Percentiles rank a stretch among this genome's conserved stretches.
phyloP scores from a whole-genome alignment of 768 basidiomycete species.

The Mycena metata region DNA sequence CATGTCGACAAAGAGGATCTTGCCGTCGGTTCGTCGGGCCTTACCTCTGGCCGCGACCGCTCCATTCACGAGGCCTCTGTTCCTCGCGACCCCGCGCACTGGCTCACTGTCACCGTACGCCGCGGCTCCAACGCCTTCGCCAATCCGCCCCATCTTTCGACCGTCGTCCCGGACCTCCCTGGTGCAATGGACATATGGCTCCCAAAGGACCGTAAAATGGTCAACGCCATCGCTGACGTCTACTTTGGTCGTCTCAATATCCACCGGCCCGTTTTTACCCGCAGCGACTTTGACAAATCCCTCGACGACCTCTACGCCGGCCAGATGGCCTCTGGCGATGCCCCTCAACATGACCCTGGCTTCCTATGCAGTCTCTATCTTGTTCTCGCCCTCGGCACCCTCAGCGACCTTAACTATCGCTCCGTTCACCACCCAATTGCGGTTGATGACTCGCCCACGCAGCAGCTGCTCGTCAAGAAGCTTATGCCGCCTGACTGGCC shows the following conservation, averaged over 20 bases:
- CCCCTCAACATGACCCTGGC: slow-evolving; percentile 77
- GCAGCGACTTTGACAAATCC: slow-evolving; percentile 74
- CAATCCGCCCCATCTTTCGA: slow-evolving; percentile 35
- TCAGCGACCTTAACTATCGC: slow-evolving; percentile 85
- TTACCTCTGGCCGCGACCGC: slow-evolving; percentile 78
- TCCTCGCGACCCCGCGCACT: slow-evolving; percentile 73
- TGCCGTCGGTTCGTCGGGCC: slow-evolving; percentile 80
- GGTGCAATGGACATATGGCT: slow-evolving; percentile 71
- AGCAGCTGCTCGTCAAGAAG: slow-evolving; percentile 63
- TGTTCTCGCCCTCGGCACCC: slow-evolving; percentile 82
- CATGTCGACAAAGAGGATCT: slow-evolving; percentile 77
- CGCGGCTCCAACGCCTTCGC: slow-evolving; percentile 57
- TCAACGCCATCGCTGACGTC: slow-evolving; percentile 70
- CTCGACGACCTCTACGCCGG: slow-evolving; percentile 78
- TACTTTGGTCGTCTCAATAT: slow-evolving; percentile 85
- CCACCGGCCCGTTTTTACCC: slow-evolving; percentile 83
- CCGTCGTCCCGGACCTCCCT: slow-evolving; percentile 53
- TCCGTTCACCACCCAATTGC: slow-evolving; percentile 68
- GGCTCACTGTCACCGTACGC: slow-evolving; percentile 68
- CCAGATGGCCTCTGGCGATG: slow-evolving; percentile 44
- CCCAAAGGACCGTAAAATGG: slow-evolving; percentile 81
- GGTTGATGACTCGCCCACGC: slow-evolving; percentile 54
- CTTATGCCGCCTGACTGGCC: slow-evolving; percentile 82
- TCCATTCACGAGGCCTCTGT: slow-evolving; percentile 63
- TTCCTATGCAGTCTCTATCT: slow-evolving; percentile 85